Base-by-base conservation (phyloP, 306 rosid genomes). In the Gastrolobium bilobum region DNA sequence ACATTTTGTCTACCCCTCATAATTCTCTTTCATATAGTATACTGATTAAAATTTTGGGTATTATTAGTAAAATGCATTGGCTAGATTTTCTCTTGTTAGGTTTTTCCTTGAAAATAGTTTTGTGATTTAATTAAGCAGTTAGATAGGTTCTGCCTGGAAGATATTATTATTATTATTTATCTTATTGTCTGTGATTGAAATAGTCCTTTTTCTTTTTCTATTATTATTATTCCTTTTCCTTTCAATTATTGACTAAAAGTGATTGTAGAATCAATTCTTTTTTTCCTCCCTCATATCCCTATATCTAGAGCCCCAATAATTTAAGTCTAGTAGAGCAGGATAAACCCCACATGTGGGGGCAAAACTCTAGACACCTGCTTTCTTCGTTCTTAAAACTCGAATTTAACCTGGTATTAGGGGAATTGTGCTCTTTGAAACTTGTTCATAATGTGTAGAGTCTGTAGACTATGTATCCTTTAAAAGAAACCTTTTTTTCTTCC, bases 41-140 rank as follows among this genome's bases (percentile, higher is more conserved):
- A 37, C 15, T 51, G 8, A 38, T 54, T 42, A 40, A 20, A 35
- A 15, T 68, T 33, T 20, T 5, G 31, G 44, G 26, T 62, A 48
- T 57, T 62, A 15, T 3, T 37, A 77, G 39, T 44, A 35, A 44
- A 56, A 65, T 63, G 31, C 52, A 43, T 63, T 54, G 48, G 26
- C 62, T 53, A 71, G 43, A 54, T 65, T 66, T 58, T 42, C 50
- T 58, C 53, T 31, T 68, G 53, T 58, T 57, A 63, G 59, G 44
- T 64, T 66, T 35, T 42, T 39, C 44, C 13, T 73, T 37, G 7
- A 58, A 72, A 58, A 3, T 50, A 11, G 31, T 35, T 70, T 43
- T 76, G 40, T 56, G 34, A 46, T 59, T 58, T 59, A 35, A 75
- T 80, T 65, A 37, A 64, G 43, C 14, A 15, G 74, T 20, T 48